Base-by-base conservation (phyloP, 305 asterid species). In the Fraxinus ornus region DNA sequence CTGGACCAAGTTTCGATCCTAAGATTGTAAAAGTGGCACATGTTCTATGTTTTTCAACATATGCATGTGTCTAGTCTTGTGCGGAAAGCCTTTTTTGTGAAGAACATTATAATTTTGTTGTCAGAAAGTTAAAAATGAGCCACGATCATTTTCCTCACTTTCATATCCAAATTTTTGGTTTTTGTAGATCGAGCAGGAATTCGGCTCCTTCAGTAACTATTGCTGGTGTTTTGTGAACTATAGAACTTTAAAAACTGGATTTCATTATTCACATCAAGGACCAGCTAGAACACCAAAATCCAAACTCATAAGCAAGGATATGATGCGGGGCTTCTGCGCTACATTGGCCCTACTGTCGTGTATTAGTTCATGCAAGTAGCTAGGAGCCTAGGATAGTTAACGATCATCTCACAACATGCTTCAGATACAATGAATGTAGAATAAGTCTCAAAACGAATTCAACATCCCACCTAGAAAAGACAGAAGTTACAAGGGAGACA, bases 331-430 rank as follows among this genome's bases (percentile, higher is more conserved):
- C 6, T 92, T 93, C 85, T 86, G 89, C 24, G n/a, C n/a, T 91
- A 91, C 4, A 93, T 93, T 0, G 97, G 98, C 35, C 97, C 97
- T 0, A 93, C 91, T 6, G 92, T 94, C 13, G 90, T 93, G 80
- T 93, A 93, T 85, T 92, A 94, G 9, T 93, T 94, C 60, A 93
- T 94, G 97, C 97, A 94, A 84, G 97, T 83, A 28, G 86, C 95
- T 2, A 97, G 97, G 33, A 64, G n/a, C n/a, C n/a, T n/a, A n/a
- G n/a, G n/a, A n/a, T 94, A 84, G 95, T 89, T 77, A 94, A 91
- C 82, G 93, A 90, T 84, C 98, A 93, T 80, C 94, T 92, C 24
- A 75, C 83, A 17, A 86, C 92, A 13, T 93, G 97, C 90, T 93
- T 90, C 86, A 89, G 95, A 87, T 87, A 88, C 94, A 88, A 75